Evolutionary conservation across 1,284 basidiomycete genomes (phyloP), one percentile per base, ranked within the genome.

Genomic region (Golubevia sp.): DNA sequence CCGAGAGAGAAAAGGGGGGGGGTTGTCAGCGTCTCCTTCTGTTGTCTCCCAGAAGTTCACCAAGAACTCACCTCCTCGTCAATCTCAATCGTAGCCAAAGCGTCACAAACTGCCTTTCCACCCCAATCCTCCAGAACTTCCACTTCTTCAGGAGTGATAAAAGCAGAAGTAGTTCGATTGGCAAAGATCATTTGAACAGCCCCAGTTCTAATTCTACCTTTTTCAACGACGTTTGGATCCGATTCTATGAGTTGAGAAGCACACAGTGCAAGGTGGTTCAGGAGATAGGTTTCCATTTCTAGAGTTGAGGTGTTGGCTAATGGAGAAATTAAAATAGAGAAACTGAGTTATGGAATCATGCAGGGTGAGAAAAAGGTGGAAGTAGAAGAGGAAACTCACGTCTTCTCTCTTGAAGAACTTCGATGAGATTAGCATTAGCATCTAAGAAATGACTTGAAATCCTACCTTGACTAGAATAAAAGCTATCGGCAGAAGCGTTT

Each of bases 121-220:
- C 88, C 86, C 90, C 90, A 91, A 49, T 84, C 84, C 78, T 93
- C 91, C n/a, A 90, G 79, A 58, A 86, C 84, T 18, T 85, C 84
- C 44, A 92, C 91, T 63, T 88, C 85, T 48, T 88, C 86, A 4
- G 92, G 92, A 2, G 88, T 88, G 71, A 93, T 92, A 76, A 93
- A 92, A 59, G 88, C 90, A 66, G 86, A 87, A n/a, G 90, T 91
- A 48, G 86, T 87, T 51, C 92, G 88, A 55, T 90, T 88, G n/a
- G 92, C 92, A 74, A 92, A 93, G 21, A 93, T 88, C 88, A 93
- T 92, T 67, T 93, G 92, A 18, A 89, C 88, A 15, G 90, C 90
- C 5, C 91, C 91, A 1, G 90, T 91, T 66, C 88, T 87, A 76
- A 93, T 92, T 58, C 85, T 68, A 65, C 82, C 74, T 64, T 62